phyloP scores from a whole-genome alignment of 352 stramenopile species.

The Globisporangium paddicum region DNA sequence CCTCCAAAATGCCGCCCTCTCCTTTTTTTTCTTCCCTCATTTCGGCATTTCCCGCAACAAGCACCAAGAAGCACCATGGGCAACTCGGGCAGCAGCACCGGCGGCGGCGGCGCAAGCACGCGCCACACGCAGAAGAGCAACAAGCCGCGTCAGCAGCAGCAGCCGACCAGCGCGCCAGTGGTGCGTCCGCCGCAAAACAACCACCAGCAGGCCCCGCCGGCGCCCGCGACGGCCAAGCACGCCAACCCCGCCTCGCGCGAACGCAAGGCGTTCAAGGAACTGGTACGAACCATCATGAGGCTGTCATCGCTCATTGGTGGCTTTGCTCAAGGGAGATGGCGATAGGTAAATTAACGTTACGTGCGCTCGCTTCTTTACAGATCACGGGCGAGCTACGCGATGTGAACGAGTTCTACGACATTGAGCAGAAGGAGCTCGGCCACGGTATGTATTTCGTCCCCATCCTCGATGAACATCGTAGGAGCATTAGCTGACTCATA shows the following conservation, averaged over 20 bases:
- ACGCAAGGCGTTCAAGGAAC: slow-evolving; percentile 62
- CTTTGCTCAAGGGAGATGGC: not conserved
- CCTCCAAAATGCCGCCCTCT: too few species aligned
- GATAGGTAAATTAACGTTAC: not conserved
- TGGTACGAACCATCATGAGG: slow-evolving; percentile 29
- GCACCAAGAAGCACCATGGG: slow-evolving; percentile 30
- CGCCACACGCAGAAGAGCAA: slow-evolving; percentile 17
- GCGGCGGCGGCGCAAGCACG: slow-evolving; percentile 9
- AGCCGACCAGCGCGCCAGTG: slow-evolving; percentile 16
- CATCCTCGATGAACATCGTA: not conserved
- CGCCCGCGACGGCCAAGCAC: slow-evolving; percentile 15
- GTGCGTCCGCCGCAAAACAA: slow-evolving; percentile 15
- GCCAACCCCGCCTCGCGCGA: slow-evolving; percentile 44
- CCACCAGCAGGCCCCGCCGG: slow-evolving; percentile 15
- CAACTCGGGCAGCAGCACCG: slow-evolving; percentile 62
- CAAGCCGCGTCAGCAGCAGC: slow-evolving; percentile 32
- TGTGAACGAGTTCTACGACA: slow-evolving; percentile 84
- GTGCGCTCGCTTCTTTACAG: slow-evolving; percentile 21
- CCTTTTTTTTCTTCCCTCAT: not conserved
- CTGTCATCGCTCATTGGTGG: not conserved
- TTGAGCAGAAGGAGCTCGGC: slow-evolving; percentile 86
- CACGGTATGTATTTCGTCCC: slow-evolving; percentile 31
- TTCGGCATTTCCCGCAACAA: not conserved
- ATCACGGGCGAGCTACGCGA: slow-evolving; percentile 82
- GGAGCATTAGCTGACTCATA: not conserved